These are phyloP conservation scores for Paramecium caudatum DNA, from an alignment of 73 alveolate species.

Conservation along the genomic window DNA sequence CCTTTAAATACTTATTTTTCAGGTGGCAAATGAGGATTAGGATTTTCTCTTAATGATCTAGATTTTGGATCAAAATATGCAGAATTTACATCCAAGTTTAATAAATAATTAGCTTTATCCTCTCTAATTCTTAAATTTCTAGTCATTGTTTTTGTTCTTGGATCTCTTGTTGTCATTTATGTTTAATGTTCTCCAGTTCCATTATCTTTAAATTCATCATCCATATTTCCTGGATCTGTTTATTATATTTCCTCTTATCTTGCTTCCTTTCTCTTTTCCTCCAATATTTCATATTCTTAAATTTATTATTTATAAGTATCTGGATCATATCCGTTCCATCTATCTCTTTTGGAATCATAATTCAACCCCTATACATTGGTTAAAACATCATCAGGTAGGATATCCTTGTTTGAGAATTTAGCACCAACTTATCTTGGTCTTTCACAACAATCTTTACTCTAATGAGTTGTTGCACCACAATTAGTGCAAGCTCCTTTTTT, in stretches of 20 bases:
- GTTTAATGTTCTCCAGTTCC: conserved; percentile 79
- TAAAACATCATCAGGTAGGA: conserved; percentile 88
- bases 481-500: conserved; percentile 91
- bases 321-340: conserved; percentile 98
- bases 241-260: conserved; percentile 72
- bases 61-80: conserved; percentile 87
- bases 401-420: conserved; percentile 66
- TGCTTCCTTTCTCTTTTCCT: conserved; percentile 81
- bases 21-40: conserved; percentile 81
- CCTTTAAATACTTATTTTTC: conserved; percentile 80
- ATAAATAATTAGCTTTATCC: conserved; percentile 88
- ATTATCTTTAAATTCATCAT: conserved; percentile 76
- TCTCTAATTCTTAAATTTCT: conserved; percentile 87
- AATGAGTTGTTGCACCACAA: conserved; percentile 58
- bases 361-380: conserved; percentile 79
- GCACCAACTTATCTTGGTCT: conserved; percentile 78
- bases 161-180: conserved; percentile 81
- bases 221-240: conserved; percentile 33
- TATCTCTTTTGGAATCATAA: conserved; percentile 95
- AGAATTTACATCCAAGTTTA: conserved; percentile 82
- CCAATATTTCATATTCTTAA: conserved; percentile 81
- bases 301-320: conserved; percentile 79
- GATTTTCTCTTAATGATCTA: conserved; percentile 87
- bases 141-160: conserved; percentile 80
- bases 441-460: conserved; percentile 47